Evolutionary conservation across 331 rosid genomes (phyloP), one percentile per base, ranked within the genome.

Genomic region (Ulmus americana): DNA sequence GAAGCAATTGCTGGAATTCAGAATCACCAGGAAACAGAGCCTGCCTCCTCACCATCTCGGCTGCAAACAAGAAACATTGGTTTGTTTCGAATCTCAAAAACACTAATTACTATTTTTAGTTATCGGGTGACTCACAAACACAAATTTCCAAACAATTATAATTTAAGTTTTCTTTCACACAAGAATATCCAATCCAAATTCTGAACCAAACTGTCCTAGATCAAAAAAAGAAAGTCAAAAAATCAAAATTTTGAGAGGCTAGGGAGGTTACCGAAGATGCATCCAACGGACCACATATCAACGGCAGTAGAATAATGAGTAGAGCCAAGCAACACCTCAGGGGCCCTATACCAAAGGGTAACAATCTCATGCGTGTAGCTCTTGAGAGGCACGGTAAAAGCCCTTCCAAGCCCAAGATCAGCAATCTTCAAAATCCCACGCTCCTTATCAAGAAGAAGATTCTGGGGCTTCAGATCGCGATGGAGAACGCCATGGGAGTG

Each of bases 231-330:
- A 0, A 14, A 10, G 13, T 0, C 0, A 38, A 6, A 8, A 54
- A 52, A 15, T 39, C 46, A 49, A n/a, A 13, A 11, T 50, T 56
- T 8, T 12, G 44, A 49, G 5, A 3, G 20, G 47, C 59, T 8
- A 28, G 44, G 38, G 5, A 5, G 18, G 47, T 43, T 67, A 88
- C 96, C 97, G 28, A 92, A 92, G 16, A 92, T 89, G 75, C 98
- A 92, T 6, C 98, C 98, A 35, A 89, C 96, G 10, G 96, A 92
- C 98, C 98, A 92, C 74, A 92, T 92, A 64, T 92, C 98, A 47
- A 92, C 98, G 2, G 82, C 95, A 15, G 98, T 92, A 52, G 98
- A 92, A 76, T 92, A 92, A 43, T 87, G 95, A 3, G 95, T 72
- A 12, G 96, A 83, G 8, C 98, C 98, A 9, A 91, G 88, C 14